Base-by-base conservation (phyloP, 345 rosid genomes). In the Lepidium aucheri region DNA sequence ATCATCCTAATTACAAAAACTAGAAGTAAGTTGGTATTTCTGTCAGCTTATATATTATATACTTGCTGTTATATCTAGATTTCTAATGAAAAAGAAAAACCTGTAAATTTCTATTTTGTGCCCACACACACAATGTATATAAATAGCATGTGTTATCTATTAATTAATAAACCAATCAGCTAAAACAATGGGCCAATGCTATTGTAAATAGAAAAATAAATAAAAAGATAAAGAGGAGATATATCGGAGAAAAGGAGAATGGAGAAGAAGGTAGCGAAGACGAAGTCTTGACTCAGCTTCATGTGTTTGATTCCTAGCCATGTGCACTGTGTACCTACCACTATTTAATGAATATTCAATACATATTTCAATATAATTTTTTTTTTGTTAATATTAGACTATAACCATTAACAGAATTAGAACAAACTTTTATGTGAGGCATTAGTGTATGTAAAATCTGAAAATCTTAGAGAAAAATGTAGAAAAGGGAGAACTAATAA, bases 301-400 rank as follows among this genome's bases (percentile, higher is more conserved):
- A 66, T 73, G 77, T 73, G 77, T 73, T 66, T 34, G 68, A 67
- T 73, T 36, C 77, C 28, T 43, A 59, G 47, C 68, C 77, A 73
- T 60, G 72, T 73, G 77, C 67, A 38, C 57, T 45, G 56, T 32
- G 8, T 43, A 53, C 69, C 69, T 38, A 53, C 52, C 64, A 45
- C 46, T 36, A 26, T 54, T 10, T 45, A 62, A 13, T 38, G 43
- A 54, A n/a, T 45, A 45, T 38, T 46, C 22, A 42, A 43, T 59
- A 69, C 6, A 17, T 50, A 53, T 12, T 7, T 1, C 55, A n/a
- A n/a, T n/a, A n/a, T n/a, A n/a, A n/a, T n/a, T n/a, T n/a, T n/a
- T n/a, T n/a, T n/a, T n/a, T n/a, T n/a, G n/a, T n/a, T n/a, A n/a
- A n/a, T n/a, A n/a, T n/a, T n/a, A n/a, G n/a, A n/a, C n/a, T n/a